These are phyloP conservation scores for Trapa bicornis DNA, from an alignment of 345 rosid species.

Conservation along the genomic window DNA sequence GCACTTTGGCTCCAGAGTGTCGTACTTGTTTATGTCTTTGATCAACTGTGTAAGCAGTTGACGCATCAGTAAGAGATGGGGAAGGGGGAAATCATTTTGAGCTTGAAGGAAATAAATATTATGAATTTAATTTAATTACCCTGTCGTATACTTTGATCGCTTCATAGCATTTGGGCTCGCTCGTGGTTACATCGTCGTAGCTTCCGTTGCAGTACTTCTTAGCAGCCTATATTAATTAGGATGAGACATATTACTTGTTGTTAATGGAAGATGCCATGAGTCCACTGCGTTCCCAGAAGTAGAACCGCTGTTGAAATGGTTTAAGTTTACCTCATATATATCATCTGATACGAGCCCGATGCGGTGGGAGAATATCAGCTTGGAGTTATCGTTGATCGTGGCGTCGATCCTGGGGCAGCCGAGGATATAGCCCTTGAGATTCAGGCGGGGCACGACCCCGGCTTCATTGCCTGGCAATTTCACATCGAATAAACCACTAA, in stretches of 20 bases:
- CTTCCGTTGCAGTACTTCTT: constrained; percentile 11
- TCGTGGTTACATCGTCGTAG: constrained; percentile 12
- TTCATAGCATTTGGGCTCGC: constrained; percentile 12
- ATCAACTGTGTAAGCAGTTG: constrained; percentile 10
- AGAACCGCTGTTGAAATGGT: background rate
- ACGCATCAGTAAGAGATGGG: no score
- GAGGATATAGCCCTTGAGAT: constrained; percentile 22
- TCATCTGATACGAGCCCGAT: constrained; percentile 25
- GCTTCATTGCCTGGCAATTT: constrained; percentile 15
- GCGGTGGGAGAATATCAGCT: constrained; percentile 17
- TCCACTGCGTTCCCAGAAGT: no score
- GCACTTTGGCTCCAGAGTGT: constrained; percentile 25
- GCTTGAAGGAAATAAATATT: no score
- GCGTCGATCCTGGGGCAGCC: constrained; percentile 19
- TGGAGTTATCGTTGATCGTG: constrained; percentile 17
- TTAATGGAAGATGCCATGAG: background rate
- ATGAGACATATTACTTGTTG: background rate
- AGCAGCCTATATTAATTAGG: constrained; percentile 4
- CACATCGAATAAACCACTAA: background rate
- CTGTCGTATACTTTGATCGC: constrained; percentile 1
- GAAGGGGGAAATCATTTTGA: no score
- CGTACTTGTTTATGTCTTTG: constrained; percentile 12
- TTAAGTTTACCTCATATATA: constrained; percentile 16
- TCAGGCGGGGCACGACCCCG: constrained; percentile 11
- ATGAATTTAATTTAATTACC: constrained; percentile 1